These are phyloP conservation scores for Kwoniella europaea DNA, from an alignment of 768 basidiomycete species.

Conservation along the genomic window DNA sequence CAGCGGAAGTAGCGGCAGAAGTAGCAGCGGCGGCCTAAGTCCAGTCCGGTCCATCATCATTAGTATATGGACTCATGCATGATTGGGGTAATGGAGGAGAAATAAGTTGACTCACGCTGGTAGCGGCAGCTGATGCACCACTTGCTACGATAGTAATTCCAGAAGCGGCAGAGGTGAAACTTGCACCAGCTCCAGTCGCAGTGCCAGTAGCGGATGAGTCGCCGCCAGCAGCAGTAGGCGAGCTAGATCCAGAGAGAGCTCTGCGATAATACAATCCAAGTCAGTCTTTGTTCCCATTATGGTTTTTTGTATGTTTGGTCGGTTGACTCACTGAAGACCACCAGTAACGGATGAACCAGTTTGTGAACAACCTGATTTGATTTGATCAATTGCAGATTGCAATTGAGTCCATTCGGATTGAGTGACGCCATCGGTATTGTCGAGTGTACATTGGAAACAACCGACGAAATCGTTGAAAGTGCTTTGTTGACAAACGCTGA, in stretches of 20 bases:
- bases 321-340: constrained; percentile 21
- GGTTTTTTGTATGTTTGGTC: no score
- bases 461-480: constrained; percentile 24
- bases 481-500: constrained; percentile 20
- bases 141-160: constrained; percentile 7
- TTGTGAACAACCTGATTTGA: constrained; percentile 22
- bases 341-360: constrained; percentile 23
- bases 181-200: background rate
- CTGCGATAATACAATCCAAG: background rate
- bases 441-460: constrained; percentile 23
- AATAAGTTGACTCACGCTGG: background rate
- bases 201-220: background rate
- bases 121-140: background rate
- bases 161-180: constrained; percentile 11
- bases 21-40: background rate
- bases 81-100: background rate
- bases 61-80: background rate
- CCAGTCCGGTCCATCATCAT: no score
- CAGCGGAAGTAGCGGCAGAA: constrained; percentile 10
- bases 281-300: no score
- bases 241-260: constrained; percentile 3
- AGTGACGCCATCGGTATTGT: constrained; percentile 16
- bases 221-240: constrained; percentile 8
- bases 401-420: constrained; percentile 16
- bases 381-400: constrained; percentile 21